These are phyloP conservation scores for Yamadazyma atmosphaerica DNA, from an alignment of 1,139 yeast species.

Conservation along the genomic window DNA sequence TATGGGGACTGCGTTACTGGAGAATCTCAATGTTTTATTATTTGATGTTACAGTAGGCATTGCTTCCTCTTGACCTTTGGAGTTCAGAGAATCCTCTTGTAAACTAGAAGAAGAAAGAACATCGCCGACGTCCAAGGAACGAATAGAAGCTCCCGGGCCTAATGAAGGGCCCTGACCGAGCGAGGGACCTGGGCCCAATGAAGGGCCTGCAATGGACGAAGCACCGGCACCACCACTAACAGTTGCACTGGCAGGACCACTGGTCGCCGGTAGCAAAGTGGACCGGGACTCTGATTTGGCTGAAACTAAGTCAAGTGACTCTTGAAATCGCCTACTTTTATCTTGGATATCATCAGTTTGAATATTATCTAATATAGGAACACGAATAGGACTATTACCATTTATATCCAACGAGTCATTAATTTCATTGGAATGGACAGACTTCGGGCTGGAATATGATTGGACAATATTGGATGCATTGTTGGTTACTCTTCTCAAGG, in stretches of 20 bases:
- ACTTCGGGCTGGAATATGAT: constrained; percentile 23
- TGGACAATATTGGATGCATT: constrained; percentile 45
- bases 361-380: not conserved
- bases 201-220: too few species aligned
- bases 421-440: constrained; percentile 10
- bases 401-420: constrained; percentile 5
- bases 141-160: too few species aligned
- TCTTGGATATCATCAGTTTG: constrained; percentile 7
- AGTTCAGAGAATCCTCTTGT: not conserved
- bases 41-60: constrained; percentile 34
- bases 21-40: constrained; percentile 29
- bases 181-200: not conserved
- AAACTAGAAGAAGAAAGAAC: not conserved
- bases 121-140: not conserved
- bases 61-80: constrained; percentile 3
- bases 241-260: too few species aligned
- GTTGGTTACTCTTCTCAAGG: constrained; percentile 46
- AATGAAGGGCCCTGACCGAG: too few species aligned
- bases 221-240: too few species aligned
- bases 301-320: constrained; percentile 7
- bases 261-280: constrained; percentile 3
- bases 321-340: constrained; percentile 11
- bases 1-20: constrained; percentile 21
- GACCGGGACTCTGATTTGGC: not conserved
- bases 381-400: constrained; percentile 3